Conservation (phyloP, 2,329 filamentous ascomycete genomes). For the Dothideomycetes sp. region DNA sequence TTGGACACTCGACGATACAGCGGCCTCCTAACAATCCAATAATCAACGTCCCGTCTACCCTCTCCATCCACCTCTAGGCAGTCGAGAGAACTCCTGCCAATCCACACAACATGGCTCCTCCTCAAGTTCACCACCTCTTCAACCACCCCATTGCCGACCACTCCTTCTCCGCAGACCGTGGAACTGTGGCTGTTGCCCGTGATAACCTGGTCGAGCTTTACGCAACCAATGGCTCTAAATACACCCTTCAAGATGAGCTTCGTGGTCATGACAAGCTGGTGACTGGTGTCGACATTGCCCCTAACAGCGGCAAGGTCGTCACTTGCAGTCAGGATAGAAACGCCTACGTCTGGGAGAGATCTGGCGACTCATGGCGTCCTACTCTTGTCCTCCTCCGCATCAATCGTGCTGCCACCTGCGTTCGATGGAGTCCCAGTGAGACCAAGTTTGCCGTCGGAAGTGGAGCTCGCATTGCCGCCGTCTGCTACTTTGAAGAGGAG, state of each 20-base stretch:
- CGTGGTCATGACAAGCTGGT: conserved; percentile 96
- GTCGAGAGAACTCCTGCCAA: conserved; percentile 94
- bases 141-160: conserved; percentile 94
- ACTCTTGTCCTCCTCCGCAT: conserved; percentile 94
- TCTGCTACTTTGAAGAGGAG: conserved; percentile 98
- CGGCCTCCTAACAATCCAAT: too few relatives aligned
- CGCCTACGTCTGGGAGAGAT: conserved; percentile 90
- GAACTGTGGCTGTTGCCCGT: conserved; percentile 79
- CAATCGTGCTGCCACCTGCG: conserved; percentile 91
- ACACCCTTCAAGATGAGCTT: conserved; percentile 80
- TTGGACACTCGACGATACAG: too few relatives aligned
- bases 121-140: conserved; percentile 94
- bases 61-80: conserved; percentile 44
- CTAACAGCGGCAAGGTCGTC: conserved; percentile 82
- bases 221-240: conserved; percentile 57
- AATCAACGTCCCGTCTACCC: not conserved
- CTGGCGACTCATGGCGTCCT: conserved; percentile 82
- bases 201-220: conserved; percentile 90
- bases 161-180: conserved; percentile 88
- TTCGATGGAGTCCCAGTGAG: conserved; percentile 94
- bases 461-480: conserved; percentile 84
- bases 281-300: conserved; percentile 91
- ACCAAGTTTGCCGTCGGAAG: conserved; percentile 96
- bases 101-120: conserved; percentile 60
- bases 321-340: conserved; percentile 98